A percentile compares a stretch with the other conserved stretches of the same genome.
Evolutionary conservation across 495 filamentous ascomycete genomes (phyloP).

Genomic region (Aspergillus hancockii): DNA sequence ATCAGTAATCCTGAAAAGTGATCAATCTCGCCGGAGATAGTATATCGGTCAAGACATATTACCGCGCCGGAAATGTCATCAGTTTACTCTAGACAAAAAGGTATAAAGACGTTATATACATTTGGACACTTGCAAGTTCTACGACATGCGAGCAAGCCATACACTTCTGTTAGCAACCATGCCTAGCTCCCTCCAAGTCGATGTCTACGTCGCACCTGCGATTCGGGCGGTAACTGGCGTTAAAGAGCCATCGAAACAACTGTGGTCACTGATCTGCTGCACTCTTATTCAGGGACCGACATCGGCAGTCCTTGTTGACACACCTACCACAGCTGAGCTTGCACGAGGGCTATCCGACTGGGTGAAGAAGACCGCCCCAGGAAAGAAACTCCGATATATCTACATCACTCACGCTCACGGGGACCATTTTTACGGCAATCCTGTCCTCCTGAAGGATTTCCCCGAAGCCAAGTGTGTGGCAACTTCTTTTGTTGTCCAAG

Average conservation of each 20-base stretch:
- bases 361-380: not conserved
- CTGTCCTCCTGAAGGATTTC: not conserved
- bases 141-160: too few species aligned
- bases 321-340: not conserved
- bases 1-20: too few species aligned
- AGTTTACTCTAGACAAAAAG: too few species aligned
- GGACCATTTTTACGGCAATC: not conserved
- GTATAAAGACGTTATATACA: too few species aligned
- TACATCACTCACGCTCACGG: not conserved
- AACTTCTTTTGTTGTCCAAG: not conserved
- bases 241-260: not conserved
- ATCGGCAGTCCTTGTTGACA: not conserved
- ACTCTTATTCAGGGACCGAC: not conserved
- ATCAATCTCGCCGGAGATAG: too few species aligned
- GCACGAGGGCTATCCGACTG: not conserved
- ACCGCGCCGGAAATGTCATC: too few species aligned
- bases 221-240: not conserved
- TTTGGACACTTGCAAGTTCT: too few species aligned
- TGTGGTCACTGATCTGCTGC: not conserved
- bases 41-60: too few species aligned
- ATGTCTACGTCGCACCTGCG: not conserved
- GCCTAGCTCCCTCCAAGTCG: not conserved
- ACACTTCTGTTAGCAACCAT: too few species aligned
- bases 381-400: not conserved
- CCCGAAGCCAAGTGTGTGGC: not conserved